These are phyloP conservation scores for Lactuca sativa DNA, from an alignment of 129 eudicot genomes.

Conservation along the genomic window DNA sequence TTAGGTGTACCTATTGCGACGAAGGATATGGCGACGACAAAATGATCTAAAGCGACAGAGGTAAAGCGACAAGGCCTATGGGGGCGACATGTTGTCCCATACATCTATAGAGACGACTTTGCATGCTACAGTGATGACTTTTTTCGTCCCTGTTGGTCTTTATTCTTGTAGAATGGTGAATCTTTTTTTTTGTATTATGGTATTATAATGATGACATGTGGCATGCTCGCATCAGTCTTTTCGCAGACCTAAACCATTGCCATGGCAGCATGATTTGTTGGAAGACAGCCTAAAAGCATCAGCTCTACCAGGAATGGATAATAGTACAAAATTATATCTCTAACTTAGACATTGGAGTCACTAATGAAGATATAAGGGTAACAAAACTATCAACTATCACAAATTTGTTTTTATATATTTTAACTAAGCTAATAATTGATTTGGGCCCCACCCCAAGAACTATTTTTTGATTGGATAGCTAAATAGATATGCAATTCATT, in stretches of 20 bases:
- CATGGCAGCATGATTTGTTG: constrained; percentile 81
- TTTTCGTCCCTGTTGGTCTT: no score
- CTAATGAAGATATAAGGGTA: constrained; percentile 98
- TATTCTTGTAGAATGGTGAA: constrained; percentile 51
- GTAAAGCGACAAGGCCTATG: no score
- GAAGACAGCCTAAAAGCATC: constrained; percentile 86
- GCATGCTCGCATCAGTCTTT: constrained; percentile 73
- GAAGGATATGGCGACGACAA: no score
- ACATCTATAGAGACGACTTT: no score
- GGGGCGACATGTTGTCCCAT: no score
- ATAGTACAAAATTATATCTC: constrained; percentile 69
- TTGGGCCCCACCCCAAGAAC: constrained; percentile 55
- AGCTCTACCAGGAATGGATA: constrained; percentile 68
- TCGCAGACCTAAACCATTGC: constrained; percentile 68
- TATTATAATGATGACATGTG: constrained; percentile 58
- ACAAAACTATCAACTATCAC: constrained; percentile 27
- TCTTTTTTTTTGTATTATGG: constrained; percentile 37
- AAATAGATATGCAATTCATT: constrained; percentile 87
- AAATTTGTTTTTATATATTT: constrained; percentile 7
- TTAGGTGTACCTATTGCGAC: no score
- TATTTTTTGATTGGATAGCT: constrained; percentile 74
- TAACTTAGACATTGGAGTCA: constrained; percentile 84
- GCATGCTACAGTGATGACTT: no score
- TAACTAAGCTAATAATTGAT: constrained; percentile 30
- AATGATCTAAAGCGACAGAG: no score